Percentiles rank a stretch among this genome's conserved stretches.
Conservation (phyloP, 495 filamentous ascomycete species). For the Articulospora tetracladia region DNA sequence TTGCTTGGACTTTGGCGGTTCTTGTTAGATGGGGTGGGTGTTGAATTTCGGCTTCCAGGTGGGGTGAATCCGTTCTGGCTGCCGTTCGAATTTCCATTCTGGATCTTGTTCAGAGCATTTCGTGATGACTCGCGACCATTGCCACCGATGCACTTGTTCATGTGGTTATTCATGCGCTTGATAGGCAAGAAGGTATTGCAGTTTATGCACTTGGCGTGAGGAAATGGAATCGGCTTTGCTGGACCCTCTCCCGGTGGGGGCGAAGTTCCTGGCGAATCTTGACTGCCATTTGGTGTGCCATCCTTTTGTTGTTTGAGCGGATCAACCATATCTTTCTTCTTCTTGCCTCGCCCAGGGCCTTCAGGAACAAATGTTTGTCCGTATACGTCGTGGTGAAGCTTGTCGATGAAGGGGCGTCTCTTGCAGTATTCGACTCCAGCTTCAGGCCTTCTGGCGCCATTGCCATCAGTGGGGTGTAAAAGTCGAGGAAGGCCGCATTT, state of each 20-base stretch:
- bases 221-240: slow-evolving; percentile 51
- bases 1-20: slow-evolving; percentile 41
- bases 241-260: slow-evolving; percentile 41
- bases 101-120: slow-evolving; percentile 50
- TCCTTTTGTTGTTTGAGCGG: slow-evolving; percentile 35
- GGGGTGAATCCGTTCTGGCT: slow-evolving; percentile 50
- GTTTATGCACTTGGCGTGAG: slow-evolving; percentile 66
- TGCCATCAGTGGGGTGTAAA: slow-evolving; percentile 58
- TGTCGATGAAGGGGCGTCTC: slow-evolving; percentile 66
- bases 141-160: slow-evolving; percentile 77
- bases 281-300: slow-evolving; percentile 39
- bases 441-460: slow-evolving; percentile 56
- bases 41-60: slow-evolving; percentile 54
- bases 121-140: slow-evolving; percentile 65
- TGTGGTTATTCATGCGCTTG: slow-evolving; percentile 64
- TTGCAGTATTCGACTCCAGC: slow-evolving; percentile 69
- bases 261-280: slow-evolving; percentile 43
- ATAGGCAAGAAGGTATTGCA: slow-evolving; percentile 59
- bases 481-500: slow-evolving; percentile 63
- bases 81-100: slow-evolving; percentile 42
- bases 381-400: slow-evolving; percentile 76
- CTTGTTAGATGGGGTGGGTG: slow-evolving; percentile 44
- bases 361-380: slow-evolving; percentile 66
- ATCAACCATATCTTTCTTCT: slow-evolving; percentile 49
- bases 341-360: slow-evolving; percentile 52